phyloP scores from a whole-genome alignment of 2,329 filamentous ascomycete species.

The Didymella pinodella region DNA sequence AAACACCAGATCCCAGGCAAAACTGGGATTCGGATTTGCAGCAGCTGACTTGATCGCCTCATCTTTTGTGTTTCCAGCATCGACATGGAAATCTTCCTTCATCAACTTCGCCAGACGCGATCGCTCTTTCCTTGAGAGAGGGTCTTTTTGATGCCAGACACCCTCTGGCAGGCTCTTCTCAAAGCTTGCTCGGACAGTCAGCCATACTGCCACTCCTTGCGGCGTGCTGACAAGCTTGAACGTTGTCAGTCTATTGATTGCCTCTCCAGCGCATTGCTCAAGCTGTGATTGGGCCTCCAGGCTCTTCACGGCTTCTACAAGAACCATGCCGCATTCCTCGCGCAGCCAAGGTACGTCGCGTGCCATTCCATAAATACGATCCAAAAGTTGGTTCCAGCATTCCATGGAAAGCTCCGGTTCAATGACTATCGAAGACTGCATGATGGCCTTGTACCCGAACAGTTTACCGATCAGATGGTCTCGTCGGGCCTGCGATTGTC shows the following conservation, averaged over 20 bases:
- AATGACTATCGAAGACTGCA: constrained; percentile 79
- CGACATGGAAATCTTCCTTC: constrained; percentile 72
- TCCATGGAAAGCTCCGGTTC: constrained; percentile 60
- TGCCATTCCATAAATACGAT: constrained; percentile 75
- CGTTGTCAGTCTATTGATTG: constrained; percentile 68
- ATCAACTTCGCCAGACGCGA: constrained; percentile 76
- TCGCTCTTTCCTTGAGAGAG: constrained; percentile 73
- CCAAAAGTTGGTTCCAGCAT: constrained; percentile 73
- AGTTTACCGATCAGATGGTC: constrained; percentile 86
- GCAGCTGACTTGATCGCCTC: constrained; percentile 69
- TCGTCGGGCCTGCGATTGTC: constrained; percentile 72
- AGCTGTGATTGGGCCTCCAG: constrained; percentile 53
- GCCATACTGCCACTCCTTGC: constrained; percentile 89
- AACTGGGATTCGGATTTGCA: constrained; percentile 82
- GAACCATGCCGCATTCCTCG: constrained; percentile 83
- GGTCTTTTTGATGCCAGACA: constrained; percentile 77
- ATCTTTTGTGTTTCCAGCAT: constrained; percentile 54
- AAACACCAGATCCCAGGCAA: constrained; percentile 87
- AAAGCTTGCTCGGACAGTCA: constrained; percentile 71
- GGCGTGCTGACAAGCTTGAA: constrained; percentile 78
- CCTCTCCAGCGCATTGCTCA: constrained; percentile 66
- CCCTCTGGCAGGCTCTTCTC: constrained; percentile 70
- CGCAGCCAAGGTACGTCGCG: constrained; percentile 88
- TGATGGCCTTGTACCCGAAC: constrained; percentile 86
- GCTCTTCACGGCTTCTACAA: constrained; percentile 75